Conservation (phyloP, 2,329 filamentous ascomycete species). For the Colletotrichum coccodes region DNA sequence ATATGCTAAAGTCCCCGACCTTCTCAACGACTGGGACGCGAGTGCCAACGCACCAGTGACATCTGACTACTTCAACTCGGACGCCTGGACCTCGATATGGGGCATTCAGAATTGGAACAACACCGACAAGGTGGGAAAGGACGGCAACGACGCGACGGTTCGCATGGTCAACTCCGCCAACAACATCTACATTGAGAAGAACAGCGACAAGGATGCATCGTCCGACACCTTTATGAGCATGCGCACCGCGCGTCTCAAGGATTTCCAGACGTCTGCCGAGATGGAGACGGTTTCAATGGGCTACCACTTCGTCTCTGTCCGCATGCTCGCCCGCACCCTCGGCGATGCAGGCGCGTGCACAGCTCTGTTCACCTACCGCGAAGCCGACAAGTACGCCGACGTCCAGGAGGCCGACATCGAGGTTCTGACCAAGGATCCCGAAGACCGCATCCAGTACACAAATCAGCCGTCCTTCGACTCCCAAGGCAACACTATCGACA, state of each 20-base stretch:
- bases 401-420: conserved; percentile 65
- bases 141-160: conserved; percentile 41
- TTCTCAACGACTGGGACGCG: conserved; percentile 40
- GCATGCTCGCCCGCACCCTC: conserved; percentile 61
- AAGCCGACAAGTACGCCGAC: conserved; percentile 44
- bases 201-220: conserved; percentile 43
- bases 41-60: conserved; percentile 43
- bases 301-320: conserved; percentile 55
- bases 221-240: conserved; percentile 58
- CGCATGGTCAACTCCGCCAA: conserved; percentile 53
- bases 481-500: conserved; percentile 53
- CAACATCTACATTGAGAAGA: conserved; percentile 58
- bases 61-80: conserved; percentile 51
- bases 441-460: conserved; percentile 62
- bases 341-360: conserved; percentile 60
- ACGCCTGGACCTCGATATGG: conserved; percentile 50
- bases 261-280: conserved; percentile 60
- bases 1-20: conserved; percentile 48
- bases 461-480: conserved; percentile 66
- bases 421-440: conserved; percentile 58
- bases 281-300: conserved; percentile 51
- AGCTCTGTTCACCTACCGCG: conserved; percentile 63
- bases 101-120: conserved; percentile 53
- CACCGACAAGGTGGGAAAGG: conserved; percentile 29
- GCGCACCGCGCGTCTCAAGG: conserved; percentile 54